Evolutionary conservation across 192 early-diverging fungal genomes (phyloP), one percentile per base, ranked within the genome.

Genomic region (Chytriomyces confervae): DNA sequence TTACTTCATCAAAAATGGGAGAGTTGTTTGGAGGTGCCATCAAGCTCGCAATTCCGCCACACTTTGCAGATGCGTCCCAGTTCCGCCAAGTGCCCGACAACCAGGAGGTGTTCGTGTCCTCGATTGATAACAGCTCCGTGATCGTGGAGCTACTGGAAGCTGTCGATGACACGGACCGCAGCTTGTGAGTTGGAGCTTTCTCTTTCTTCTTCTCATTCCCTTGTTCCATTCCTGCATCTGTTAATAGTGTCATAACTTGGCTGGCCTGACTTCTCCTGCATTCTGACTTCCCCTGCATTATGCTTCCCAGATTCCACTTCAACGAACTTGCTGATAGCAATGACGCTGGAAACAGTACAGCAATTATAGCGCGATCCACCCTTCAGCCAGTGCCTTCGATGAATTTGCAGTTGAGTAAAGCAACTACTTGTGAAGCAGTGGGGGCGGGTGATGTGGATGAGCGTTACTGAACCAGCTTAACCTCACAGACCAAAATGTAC

Each of bases 101-200:
- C 81, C 96, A 98, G 82, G 96, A 98, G 77, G 96, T 96, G 6
- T 98, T 94, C 82, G 90, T 92, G 7, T 85, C 92, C 68, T 80
- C 80, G 29, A 81, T 72, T 7, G 62, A 72, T 6, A 91, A 87
- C 6, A 91, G 95, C 76, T 95, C 93, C 81, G 80, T 98, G 7
- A 94, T 98, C 50, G 79, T 98, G 29, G 96, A 98, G 81, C 85
- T 98, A 44, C 82, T 98, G 66, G 91, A 98, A 69, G 65, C 86
- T 61, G 87, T 92, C 11, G 74, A 82, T 7, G 7, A 76, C 3
- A 81, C 89, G 36, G 82, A 89, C 16, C 85, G 85, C 13, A 84
- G 86, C 7, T 47, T 68, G 66, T 68, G 23, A 68, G 62, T 64
- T 10, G 16, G 20, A n/a, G 57, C 57, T 29, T 13, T 64, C 62